Evolutionary conservation across 768 basidiomycete species (phyloP), one percentile per base, ranked within the genome.

Genomic region (Russula sp.): DNA sequence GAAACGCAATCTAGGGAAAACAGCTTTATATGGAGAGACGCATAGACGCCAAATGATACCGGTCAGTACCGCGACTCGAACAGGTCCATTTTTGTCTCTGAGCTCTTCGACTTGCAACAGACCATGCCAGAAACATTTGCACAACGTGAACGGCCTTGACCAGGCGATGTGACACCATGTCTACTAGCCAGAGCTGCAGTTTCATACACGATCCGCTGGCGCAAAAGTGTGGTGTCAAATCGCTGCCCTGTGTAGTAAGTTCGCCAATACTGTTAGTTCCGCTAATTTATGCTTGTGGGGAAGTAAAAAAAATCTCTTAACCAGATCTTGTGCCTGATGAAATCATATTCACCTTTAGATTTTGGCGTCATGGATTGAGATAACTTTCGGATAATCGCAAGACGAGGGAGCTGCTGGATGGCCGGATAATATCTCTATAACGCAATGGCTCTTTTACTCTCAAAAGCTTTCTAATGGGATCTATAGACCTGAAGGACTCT

Each of bases 1-100:
- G 57, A 63, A 63, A 59, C 34, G 45, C 57, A 42, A 59, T 59
- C 39, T 49, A 49, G 57, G 57, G 32, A 48, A 52, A 48, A 35
- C 51, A 43, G 22, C 51, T 55, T 22, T 59, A 59, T 54, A 54
- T 49, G 57, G 57, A 20, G 62, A 49, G 51, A n/a, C 20, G 57
- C 39, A 46, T 62, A 59, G 49, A 59, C 58, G 46, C 62, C 61
- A 63, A 62, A 46, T 38, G 51, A 48, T 35, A 57, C 22, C 52
- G 34, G 47, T 22, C 14, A 42, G 49, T 36, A 54, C 38, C 52
- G 14, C 46, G 11, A 63, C 56, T 58, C 45, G 46, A 47, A 57
- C 56, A 22, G 38, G 38, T 48, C 20, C 43, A 32, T 39, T 36
- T 39, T 41, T 9, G 41, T 38, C 41, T 42, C 57, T 20, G 51